Evolutionary conservation across 371 early-diverging fungal genomes (phyloP).

Genomic region (Chytridium lagenaria): DNA sequence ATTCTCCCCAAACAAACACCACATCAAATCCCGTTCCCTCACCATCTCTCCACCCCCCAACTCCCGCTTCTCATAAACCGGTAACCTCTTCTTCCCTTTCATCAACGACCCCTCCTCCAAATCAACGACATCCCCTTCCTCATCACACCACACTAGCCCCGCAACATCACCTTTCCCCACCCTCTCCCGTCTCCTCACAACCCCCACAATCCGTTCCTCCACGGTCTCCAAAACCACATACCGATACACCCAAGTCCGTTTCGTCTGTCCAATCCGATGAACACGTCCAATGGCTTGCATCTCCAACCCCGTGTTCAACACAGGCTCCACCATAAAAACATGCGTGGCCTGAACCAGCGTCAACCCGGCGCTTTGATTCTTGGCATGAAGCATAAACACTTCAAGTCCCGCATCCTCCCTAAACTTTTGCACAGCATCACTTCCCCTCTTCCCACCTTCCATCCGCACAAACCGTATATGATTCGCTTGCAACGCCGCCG

Average conservation of each 20-base stretch:
- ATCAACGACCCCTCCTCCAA: not conserved
- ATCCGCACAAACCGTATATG: slow-evolving; percentile 56
- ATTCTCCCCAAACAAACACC: slow-evolving; percentile 18
- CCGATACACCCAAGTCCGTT: slow-evolving; percentile 47
- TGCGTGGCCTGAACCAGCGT: slow-evolving; percentile 53
- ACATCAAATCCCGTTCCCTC: not conserved
- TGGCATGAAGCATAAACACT: slow-evolving; percentile 55
- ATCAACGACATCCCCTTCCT: not conserved
- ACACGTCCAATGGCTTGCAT: slow-evolving; percentile 54
- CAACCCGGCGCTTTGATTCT: slow-evolving; percentile 52
- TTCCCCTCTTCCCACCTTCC: slow-evolving; percentile 33
- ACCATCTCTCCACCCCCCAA: slow-evolving; percentile 15
- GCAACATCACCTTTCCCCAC: not conserved
- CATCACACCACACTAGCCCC: too few relatives aligned
- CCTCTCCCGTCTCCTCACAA: slow-evolving; percentile 12
- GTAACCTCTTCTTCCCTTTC: not conserved
- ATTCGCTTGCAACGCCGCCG: slow-evolving; percentile 56
- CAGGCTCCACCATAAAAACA: slow-evolving; percentile 57
- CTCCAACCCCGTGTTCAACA: slow-evolving; percentile 48
- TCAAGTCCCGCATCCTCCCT: slow-evolving; percentile 28
- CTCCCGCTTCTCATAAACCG: not conserved
- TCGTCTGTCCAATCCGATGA: slow-evolving; percentile 56
- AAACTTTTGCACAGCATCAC: slow-evolving; percentile 38
- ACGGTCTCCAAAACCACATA: slow-evolving; percentile 51
- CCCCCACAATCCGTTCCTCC: slow-evolving; percentile 42